Evolutionary conservation across 2,329 filamentous ascomycete species (phyloP), one percentile per base, ranked within the genome.

Genomic region (Beauveria varroae): DNA sequence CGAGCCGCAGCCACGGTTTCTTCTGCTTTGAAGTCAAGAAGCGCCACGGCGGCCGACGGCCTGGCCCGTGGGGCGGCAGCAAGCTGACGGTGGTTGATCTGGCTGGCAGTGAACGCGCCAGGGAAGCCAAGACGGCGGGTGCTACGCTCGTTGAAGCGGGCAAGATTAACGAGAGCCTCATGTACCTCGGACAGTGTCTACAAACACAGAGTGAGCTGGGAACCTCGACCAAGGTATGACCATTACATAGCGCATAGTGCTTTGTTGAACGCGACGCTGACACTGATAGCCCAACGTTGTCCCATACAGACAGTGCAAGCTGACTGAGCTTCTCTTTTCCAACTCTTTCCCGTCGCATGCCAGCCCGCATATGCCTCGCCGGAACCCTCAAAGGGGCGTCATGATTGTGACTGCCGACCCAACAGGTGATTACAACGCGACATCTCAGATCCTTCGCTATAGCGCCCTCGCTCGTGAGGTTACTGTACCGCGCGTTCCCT

Each of bases 351-450:
- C 82, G 64, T 89, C 88, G 0, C 74, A 79, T 43, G 67, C 74
- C 18, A 71, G 76, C 59, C 63, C 71, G 1, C 63, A 79, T 66
- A 61, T 66, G 16, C 70, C 73, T 12, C 78, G 81, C 16, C 85
- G 87, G 18, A 85, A 86, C 64, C 89, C 91, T 0, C 95, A 98
- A 71, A 93, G 89, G 69, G 93, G 88, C 1, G 86, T 96, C 68
- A 98, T 99, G 93, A 89, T 99, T 61, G 93, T 98, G 18, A 96
- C 93, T 0, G 95, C 93, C 3, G 93, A 99, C 69, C 91, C 95
- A 0, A 76, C 90, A 14, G 93, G 95, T 43, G 95, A 99, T 73
- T 97, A 93, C 78, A 98, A 98, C 70, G 92, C 95, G 14, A 99
- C 95, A 0, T 96, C 91, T 5, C 95, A 98, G 71, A 98, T 99